Percentiles rank a stretch among this genome's conserved stretches.
phyloP scores from a whole-genome alignment of 768 basidiomycete genomes.

The Boletus subparvulus region DNA sequence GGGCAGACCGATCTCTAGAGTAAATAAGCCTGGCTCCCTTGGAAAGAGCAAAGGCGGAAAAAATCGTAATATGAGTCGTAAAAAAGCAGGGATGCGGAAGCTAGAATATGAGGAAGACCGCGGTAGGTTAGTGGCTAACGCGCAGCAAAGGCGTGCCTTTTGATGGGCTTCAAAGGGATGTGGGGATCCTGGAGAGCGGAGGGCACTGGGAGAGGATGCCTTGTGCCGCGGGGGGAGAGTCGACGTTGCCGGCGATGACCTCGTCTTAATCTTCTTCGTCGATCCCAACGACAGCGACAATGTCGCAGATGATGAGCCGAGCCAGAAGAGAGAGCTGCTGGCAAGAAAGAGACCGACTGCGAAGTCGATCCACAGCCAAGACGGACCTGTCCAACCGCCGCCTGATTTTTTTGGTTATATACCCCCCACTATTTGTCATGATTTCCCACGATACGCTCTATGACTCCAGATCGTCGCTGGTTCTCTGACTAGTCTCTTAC shows the following conservation, averaged over 20 bases:
- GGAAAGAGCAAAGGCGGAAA: conserved; percentile 38
- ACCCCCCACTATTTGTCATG: conserved; percentile 23
- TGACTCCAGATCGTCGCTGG: background rate
- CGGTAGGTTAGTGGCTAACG: conserved; percentile 61
- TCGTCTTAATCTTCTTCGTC: conserved; percentile 30
- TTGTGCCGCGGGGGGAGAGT: conserved; percentile 19
- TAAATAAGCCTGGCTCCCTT: conserved; percentile 39
- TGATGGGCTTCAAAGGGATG: conserved; percentile 40
- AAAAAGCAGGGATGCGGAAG: conserved; percentile 35
- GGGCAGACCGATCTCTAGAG: conserved; percentile 44
- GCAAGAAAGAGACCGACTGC: conserved; percentile 45
- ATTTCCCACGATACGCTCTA: conserved; percentile 7
- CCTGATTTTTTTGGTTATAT: conserved; percentile 29
- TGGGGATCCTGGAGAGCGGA: conserved; percentile 18
- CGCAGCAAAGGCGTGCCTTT: conserved; percentile 95
- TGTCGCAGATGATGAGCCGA: conserved; percentile 40
- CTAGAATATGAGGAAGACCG: conserved; percentile 34
- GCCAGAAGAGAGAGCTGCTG: conserved; percentile 32
- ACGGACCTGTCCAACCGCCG: conserved; percentile 24
- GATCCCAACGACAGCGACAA: conserved; percentile 44
- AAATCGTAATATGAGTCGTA: conserved; percentile 74
- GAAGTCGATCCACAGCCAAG: conserved; percentile 46
- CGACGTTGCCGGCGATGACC: conserved; percentile 29
- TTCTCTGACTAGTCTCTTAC: conserved; percentile 4
- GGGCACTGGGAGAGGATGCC: conserved; percentile 15